phyloP scores from a whole-genome alignment of 331 rosid species.

The Malus hybrid region DNA sequence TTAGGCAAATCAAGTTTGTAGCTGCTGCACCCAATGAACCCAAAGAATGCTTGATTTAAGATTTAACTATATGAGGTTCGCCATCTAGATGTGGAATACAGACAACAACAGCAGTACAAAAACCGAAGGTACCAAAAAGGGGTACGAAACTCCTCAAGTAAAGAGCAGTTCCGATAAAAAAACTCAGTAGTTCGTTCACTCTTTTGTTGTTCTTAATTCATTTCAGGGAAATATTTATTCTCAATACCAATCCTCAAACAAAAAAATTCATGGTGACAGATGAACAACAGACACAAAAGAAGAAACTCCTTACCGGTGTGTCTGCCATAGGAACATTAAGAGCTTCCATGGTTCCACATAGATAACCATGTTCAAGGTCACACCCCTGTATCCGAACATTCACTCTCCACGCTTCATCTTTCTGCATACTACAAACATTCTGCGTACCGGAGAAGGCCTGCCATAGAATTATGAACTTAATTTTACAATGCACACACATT shows the following conservation, averaged over 20 bases:
- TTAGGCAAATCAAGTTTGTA: neutral
- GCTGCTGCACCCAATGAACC: neutral
- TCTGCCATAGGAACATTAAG: conserved; percentile 98
- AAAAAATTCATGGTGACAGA: neutral
- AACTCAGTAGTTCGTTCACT: neutral
- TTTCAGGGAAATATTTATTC: neutral
- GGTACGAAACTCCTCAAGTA: neutral
- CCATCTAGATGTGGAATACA: neutral
- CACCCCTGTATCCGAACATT: conserved; percentile 92
- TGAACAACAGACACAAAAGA: neutral
- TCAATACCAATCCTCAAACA: neutral
- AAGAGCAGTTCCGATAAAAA: neutral
- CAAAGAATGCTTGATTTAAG: neutral
- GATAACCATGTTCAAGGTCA: conserved; percentile 93
- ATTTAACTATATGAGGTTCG: neutral
- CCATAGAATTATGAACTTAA: conserved; percentile 9
- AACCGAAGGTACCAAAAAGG: neutral
- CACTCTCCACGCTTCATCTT: conserved; percentile 97
- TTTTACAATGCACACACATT: neutral
- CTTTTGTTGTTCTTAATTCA: neutral
- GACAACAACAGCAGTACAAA: neutral
- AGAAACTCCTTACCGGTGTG: conserved; percentile 64
- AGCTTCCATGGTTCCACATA: conserved; percentile 98
- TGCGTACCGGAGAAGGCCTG: conserved; percentile 97
- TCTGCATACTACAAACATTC: conserved; percentile 66